Base-by-base conservation (phyloP, 441 rosid genomes). In the Pelargonium cotyledonis region DNA sequence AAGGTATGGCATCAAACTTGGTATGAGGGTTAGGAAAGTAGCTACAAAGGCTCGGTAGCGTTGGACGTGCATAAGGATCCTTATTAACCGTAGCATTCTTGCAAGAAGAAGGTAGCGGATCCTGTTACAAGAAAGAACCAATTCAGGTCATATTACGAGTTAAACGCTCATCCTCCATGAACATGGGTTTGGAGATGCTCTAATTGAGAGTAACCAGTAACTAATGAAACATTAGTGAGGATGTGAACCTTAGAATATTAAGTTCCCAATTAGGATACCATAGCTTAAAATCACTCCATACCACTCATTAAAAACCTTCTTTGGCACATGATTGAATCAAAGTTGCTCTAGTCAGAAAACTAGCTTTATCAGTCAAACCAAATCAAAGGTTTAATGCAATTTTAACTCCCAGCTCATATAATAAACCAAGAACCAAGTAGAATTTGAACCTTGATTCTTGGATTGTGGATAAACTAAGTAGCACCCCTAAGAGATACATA, bases 51-150 rank as follows among this genome's bases (percentile, higher is more conserved):
- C 99, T 81, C 93, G 80, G 80, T 89, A 95, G 44, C 80, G 82
- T 55, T 68, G 75, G 67, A 95, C 96, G 75, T 95, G 80, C 96
- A 92, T 84, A 69, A 95, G 80, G 75, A 95, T 79, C 81, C 99
- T 87, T 68, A 92, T 89, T 80, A 95, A 78, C 79, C 99, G 82
- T 57, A 95, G 74, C 96, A 95, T 61, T 89, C 99, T 85, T 66
- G 97, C 99, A 65, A 95, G 89, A 44, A 95, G 95, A 67, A 95
- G 97, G 82, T 95, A 95, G 61, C 99, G 98, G 65, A 95, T 95
- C 99, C 99, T 95, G 86, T 49, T 67, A 73, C 21, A 75, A 73
- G 70, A 72, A 71, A 69, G 29, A 18, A 74, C 8, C 12, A 68
- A 62, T 35, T 57, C 43, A 53, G 60, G 4, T 69, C 68, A 29